phyloP scores from a whole-genome alignment of 345 rosid genomes.

The Iberis pinnata region DNA sequence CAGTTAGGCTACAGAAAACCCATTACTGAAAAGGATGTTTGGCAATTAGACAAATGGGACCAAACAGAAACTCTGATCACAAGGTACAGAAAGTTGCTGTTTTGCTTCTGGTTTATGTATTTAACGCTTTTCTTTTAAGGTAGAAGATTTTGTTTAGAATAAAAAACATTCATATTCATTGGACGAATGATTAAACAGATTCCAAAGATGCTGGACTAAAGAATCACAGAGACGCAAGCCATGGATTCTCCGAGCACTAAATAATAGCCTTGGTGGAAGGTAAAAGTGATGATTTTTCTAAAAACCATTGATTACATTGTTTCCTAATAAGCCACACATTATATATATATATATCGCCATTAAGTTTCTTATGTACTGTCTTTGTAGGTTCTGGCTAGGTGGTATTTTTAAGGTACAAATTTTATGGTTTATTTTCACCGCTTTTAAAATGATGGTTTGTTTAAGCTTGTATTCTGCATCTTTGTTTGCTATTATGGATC shows the following conservation, averaged over 20 bases:
- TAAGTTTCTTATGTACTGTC: constrained; percentile 9
- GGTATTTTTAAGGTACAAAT: constrained; percentile 74
- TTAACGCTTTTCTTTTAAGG: not conserved
- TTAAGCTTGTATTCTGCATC: constrained; percentile 1
- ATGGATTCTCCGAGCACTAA: constrained; percentile 84
- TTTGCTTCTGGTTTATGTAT: not conserved
- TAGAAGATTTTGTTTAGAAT: not conserved
- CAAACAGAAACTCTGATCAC: constrained; percentile 59
- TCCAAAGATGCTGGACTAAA: constrained; percentile 65
- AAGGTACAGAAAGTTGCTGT: constrained; percentile 36
- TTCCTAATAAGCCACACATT: not conserved
- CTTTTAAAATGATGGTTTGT: constrained; percentile 15
- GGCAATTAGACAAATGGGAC: constrained; percentile 96
- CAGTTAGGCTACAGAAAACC: constrained; percentile 76
- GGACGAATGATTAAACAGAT: constrained; percentile 38
- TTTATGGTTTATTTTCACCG: not conserved
- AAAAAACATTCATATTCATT: constrained; percentile 11
- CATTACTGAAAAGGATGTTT: constrained; percentile 80
- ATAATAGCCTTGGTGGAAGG: constrained; percentile 82
- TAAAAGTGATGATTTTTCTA: constrained; percentile 21
- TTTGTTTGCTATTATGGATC: constrained; percentile 10
- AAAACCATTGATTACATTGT: constrained; percentile 2
- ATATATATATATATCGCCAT: not conserved
- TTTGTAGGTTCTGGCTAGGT: constrained; percentile 80
- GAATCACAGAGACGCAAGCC: constrained; percentile 61